Base-by-base conservation (phyloP, 2,329 filamentous ascomycete species). In the Orbilia brochopaga region DNA sequence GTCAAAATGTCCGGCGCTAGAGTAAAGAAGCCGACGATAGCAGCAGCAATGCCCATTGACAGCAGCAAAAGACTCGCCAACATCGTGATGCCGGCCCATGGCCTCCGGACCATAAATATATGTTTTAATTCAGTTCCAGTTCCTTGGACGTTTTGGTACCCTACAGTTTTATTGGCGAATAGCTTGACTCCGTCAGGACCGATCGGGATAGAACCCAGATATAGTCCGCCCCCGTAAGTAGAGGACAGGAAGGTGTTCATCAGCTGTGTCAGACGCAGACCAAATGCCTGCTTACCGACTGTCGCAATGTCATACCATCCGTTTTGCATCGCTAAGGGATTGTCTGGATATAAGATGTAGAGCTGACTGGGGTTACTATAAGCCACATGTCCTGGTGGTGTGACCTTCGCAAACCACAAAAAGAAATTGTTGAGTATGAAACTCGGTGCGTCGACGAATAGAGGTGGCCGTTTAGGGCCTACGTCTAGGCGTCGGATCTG, bases 301-400 rank as follows among this genome's bases (percentile, higher is more conserved):
- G 13, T 48, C 42, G 58, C 58, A 13, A 69, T 11, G 35, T 69
- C 65, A 23, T 54, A 23, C 58, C 58, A 69, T 40, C 58, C 35
- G 1, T 5, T 50, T 53, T 57, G 58, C 58, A 58, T 57, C 6
- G 65, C 52, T 30, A 69, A 48, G 4, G 65, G 65, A 13, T 69
- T 44, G 23, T 63, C 58, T 10, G 65, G 65, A 50, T 48, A 63
- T 24, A 69, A 52, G 27, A 69, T 48, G 19, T 69, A 69, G 1
- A 69, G 59, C 30, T 69, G 65, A 37, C 65, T 69, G 15, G 65
- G 65, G 23, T 63, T 69, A 46, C 65, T 69, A n/a, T 27, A 63
- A 5, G 44, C 65, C 7, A 54, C 53, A 59, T 69, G 65, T 7
- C 58, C 58, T 40, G 65, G 58, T 7, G 65, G 65, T 1, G 58